phyloP scores from a whole-genome alignment of 768 basidiomycete species.

The Grammothele lineata region DNA sequence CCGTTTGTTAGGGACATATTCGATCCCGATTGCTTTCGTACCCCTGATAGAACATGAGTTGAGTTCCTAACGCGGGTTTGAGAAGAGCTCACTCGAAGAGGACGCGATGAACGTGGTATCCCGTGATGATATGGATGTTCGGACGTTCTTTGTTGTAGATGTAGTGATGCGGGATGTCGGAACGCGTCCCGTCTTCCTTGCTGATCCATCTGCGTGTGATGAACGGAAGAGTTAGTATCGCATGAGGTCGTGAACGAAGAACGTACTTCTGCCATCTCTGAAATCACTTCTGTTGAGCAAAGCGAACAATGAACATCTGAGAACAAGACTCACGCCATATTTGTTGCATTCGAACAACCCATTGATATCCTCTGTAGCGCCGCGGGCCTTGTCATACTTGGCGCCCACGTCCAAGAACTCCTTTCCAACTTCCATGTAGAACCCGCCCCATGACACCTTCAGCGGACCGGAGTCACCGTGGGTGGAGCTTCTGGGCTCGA shows the following conservation, averaged over 20 bases:
- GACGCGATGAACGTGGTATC: constrained; percentile 33
- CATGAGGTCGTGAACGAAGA: not conserved
- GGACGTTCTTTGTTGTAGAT: constrained; percentile 29
- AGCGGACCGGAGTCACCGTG: constrained; percentile 49
- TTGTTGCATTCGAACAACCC: constrained; percentile 21
- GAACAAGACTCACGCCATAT: constrained; percentile 19
- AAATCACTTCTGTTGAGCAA: too few relatives aligned
- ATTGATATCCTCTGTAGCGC: constrained; percentile 19
- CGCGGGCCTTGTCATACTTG: constrained; percentile 19
- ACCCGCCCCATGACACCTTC: constrained; percentile 27
- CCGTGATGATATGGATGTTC: constrained; percentile 29
- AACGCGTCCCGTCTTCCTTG: constrained; percentile 48
- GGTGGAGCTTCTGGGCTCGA: constrained; percentile 23
- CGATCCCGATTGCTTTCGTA: constrained; percentile 32
- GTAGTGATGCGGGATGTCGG: constrained; percentile 46
- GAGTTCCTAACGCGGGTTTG: too few relatives aligned
- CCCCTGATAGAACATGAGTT: too few relatives aligned
- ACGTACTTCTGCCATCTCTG: constrained; percentile 55
- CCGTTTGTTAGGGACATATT: constrained; percentile 29
- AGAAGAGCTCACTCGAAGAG: constrained; percentile 29
- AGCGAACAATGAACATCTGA: not conserved
- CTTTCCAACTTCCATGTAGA: constrained; percentile 18
- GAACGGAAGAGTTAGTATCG: not conserved
- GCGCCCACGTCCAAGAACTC: constrained; percentile 26
- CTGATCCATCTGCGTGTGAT: constrained; percentile 49